Evolutionary conservation across 176 grass and related monocot genomes (phyloP).

Genomic region (Eremochloa ophiuroides): DNA sequence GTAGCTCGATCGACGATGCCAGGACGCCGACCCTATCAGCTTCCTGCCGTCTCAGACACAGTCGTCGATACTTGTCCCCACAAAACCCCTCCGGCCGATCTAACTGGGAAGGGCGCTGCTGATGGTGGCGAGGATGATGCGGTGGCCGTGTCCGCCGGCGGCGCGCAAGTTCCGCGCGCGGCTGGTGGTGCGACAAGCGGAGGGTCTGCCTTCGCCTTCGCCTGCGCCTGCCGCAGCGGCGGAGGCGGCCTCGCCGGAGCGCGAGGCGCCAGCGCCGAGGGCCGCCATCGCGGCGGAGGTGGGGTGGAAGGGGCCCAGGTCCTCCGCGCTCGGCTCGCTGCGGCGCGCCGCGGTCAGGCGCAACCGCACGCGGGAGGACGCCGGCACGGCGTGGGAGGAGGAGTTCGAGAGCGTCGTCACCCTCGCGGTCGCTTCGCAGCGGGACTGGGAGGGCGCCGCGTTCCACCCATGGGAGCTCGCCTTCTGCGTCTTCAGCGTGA

Average conservation of each 20-base stretch:
- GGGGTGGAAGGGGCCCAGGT: conserved; percentile 82
- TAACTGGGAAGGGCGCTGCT: no score
- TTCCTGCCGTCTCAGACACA: no score
- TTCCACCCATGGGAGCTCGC: conserved; percentile 87
- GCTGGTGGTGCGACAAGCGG: conserved; percentile 60
- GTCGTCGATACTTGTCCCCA: no score
- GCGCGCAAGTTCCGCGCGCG: conserved; percentile 71
- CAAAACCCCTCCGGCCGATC: no score
- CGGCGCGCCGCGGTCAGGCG: conserved; percentile 65
- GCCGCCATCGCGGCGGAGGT: conserved; percentile 62
- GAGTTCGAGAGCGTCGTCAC: conserved; percentile 71
- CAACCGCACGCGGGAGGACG: conserved; percentile 76
- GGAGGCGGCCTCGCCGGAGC: not conserved
- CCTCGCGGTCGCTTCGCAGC: conserved; percentile 54
- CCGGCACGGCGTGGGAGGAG: conserved; percentile 60
- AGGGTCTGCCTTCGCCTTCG: conserved; percentile 1
- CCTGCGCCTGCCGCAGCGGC: not conserved
- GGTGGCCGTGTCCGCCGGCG: conserved; percentile 75
- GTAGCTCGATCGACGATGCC: no score
- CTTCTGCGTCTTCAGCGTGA: conserved; percentile 82
- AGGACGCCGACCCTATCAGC: no score
- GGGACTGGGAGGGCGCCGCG: conserved; percentile 39
- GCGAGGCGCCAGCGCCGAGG: conserved; percentile 1
- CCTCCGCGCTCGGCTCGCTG: conserved; percentile 65
- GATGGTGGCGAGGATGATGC: conserved; percentile 85